These are phyloP conservation scores for Oenanthe javanica DNA, from an alignment of 140 eudicot genomes.

Conservation along the genomic window DNA sequence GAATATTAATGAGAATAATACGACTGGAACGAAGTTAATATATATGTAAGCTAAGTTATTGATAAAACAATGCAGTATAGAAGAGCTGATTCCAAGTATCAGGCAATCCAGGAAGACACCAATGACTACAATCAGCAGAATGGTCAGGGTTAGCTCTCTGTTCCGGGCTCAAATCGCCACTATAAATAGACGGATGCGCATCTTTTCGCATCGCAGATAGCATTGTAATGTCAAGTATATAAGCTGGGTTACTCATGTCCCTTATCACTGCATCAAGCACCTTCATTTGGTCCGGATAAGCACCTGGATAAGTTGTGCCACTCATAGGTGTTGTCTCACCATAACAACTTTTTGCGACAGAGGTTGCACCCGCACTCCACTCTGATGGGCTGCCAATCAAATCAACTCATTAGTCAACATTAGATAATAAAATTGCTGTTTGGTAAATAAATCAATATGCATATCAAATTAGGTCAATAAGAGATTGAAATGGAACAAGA, in stretches of 20 bases:
- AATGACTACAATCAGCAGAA: slow-evolving; percentile 91
- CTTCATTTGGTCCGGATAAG: slow-evolving; percentile 64
- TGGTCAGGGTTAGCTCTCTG: slow-evolving; percentile 86
- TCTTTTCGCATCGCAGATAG: slow-evolving; percentile 90
- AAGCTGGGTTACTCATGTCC: slow-evolving; percentile 56
- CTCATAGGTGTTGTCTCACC: slow-evolving; percentile 76
- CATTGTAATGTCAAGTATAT: slow-evolving; percentile 65
- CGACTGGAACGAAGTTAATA: background rate
- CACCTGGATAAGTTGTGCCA: slow-evolving; percentile 47
- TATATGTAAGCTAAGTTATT: background rate
- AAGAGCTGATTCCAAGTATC: slow-evolving; percentile 97
- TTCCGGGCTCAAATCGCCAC: slow-evolving; percentile 68
- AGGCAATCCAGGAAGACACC: slow-evolving; percentile 99
- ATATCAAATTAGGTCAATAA: background rate
- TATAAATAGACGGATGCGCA: slow-evolving; percentile 87
- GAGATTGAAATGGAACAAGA: background rate
- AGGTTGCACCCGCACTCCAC: slow-evolving; percentile 46
- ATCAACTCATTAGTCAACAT: background rate
- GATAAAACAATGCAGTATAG: slow-evolving; percentile 64
- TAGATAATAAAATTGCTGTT: background rate
- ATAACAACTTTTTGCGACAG: slow-evolving; percentile 55
- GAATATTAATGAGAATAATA: background rate
- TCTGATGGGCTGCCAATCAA: slow-evolving; percentile 63
- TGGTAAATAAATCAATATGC: background rate
- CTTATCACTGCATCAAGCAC: slow-evolving; percentile 47